Evolutionary conservation across 2,329 filamentous ascomycete species (phyloP).

Genomic region (Colletotrichum lentis): DNA sequence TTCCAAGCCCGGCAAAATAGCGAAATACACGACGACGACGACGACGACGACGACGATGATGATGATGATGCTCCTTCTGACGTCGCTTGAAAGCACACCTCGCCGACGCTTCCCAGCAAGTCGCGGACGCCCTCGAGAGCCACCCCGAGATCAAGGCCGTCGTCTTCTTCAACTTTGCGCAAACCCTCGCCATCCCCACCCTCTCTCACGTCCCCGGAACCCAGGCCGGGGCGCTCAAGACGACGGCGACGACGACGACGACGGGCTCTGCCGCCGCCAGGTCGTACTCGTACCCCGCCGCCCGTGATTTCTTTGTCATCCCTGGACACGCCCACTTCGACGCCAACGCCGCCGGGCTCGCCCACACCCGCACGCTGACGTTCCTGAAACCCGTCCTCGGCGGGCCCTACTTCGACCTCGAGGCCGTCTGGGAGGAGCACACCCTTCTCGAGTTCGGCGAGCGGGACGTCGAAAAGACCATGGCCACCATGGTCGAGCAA

Average conservation of each 20-base stretch:
- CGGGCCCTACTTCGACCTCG: slow-evolving; percentile 77
- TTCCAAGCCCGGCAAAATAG: background rate
- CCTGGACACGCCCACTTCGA: slow-evolving; percentile 62
- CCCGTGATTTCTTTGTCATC: slow-evolving; percentile 53
- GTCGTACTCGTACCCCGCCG: slow-evolving; percentile 53
- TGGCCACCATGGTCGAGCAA: slow-evolving; percentile 82
- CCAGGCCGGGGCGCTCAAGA: background rate
- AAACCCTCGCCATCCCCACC: slow-evolving; percentile 21
- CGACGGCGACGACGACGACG: too few relatives aligned
- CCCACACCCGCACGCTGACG: slow-evolving; percentile 71
- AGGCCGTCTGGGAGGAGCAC: slow-evolving; percentile 82
- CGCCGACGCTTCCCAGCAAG: background rate
- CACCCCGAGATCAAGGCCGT: slow-evolving; percentile 28
- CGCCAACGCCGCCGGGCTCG: slow-evolving; percentile 63
- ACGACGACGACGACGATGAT: too few relatives aligned
- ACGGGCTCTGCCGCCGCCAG: slow-evolving; percentile 5
- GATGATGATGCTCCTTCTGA: background rate
- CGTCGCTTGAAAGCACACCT: slow-evolving; percentile 1
- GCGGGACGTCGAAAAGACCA: slow-evolving; percentile 74
- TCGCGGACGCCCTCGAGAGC: slow-evolving; percentile 7
- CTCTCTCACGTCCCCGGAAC: slow-evolving; percentile 19
- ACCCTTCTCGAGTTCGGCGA: slow-evolving; percentile 75
- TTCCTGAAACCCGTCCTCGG: slow-evolving; percentile 70
- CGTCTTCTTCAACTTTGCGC: slow-evolving; percentile 30
- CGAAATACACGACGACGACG: too few relatives aligned